Evolutionary conservation across 768 basidiomycete genomes (phyloP).

Genomic region (Boletus reticulatus): DNA sequence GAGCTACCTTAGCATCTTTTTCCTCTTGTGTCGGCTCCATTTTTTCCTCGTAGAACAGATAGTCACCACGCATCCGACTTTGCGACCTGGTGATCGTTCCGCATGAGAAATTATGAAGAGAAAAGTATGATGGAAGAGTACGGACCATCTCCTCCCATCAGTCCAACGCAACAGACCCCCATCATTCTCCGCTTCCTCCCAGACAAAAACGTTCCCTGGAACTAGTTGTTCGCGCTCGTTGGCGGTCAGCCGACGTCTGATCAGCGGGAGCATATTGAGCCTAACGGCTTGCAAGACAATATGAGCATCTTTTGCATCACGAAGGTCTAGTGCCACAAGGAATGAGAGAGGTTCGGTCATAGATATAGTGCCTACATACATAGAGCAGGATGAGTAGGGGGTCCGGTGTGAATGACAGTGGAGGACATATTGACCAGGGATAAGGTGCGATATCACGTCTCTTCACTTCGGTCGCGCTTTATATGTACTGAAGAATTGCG

Average conservation of each 20-base stretch:
- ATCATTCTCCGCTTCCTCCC: constrained; percentile 80
- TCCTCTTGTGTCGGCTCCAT: constrained; percentile 79
- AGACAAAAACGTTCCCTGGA: constrained; percentile 80
- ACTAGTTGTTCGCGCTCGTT: constrained; percentile 66
- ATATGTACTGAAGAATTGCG: constrained; percentile 19
- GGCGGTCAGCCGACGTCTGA: constrained; percentile 66
- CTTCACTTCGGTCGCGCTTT: constrained; percentile 10
- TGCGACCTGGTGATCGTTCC: constrained; percentile 56
- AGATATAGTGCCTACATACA: constrained; percentile 20
- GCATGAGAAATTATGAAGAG: constrained; percentile 2
- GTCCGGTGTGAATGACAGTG: constrained; percentile 19
- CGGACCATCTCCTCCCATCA: constrained; percentile 74
- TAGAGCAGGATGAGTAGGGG: constrained; percentile 30
- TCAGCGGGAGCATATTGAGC: constrained; percentile 63
- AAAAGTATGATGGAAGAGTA: neutral
- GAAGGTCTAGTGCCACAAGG: constrained; percentile 49
- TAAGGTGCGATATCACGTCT: constrained; percentile 2
- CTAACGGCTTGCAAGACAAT: constrained; percentile 75
- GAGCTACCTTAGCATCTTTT: constrained; percentile 74
- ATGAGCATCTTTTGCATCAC: constrained; percentile 79
- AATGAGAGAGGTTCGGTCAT: neutral
- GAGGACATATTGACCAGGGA: constrained; percentile 14
- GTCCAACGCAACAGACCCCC: constrained; percentile 73
- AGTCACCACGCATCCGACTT: constrained; percentile 81
- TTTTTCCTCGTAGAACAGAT: constrained; percentile 82